A percentile compares a stretch with the other conserved stretches of the same genome.
phyloP scores from a whole-genome alignment of 1,284 basidiomycete species.

The Schizophyllum commune region DNA sequence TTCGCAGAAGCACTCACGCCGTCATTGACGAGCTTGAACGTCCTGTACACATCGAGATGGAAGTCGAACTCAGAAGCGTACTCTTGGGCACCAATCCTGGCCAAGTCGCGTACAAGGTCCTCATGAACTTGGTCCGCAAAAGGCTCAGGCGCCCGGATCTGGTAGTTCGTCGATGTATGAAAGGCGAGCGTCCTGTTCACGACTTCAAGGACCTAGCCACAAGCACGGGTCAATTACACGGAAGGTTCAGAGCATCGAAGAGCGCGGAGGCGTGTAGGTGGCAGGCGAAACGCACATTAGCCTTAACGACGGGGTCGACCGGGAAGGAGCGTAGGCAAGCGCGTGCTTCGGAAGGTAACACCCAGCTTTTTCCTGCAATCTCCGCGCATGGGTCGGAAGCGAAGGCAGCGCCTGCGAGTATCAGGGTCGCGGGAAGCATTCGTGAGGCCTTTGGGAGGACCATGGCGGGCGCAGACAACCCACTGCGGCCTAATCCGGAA shows the following conservation, averaged over 20 bases:
- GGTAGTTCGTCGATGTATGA: constrained; percentile 53
- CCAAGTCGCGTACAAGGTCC: constrained; percentile 42
- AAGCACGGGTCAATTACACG: constrained; percentile 2
- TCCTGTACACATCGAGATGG: constrained; percentile 44
- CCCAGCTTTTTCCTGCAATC: constrained; percentile 47
- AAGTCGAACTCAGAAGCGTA: constrained; percentile 47
- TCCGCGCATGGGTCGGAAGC: constrained; percentile 37
- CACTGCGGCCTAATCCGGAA: neutral
- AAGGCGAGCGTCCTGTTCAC: constrained; percentile 52
- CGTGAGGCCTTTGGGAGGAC: neutral
- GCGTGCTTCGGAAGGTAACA: constrained; percentile 39
- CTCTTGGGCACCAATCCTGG: constrained; percentile 33
- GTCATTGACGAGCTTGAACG: constrained; percentile 49
- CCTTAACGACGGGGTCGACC: constrained; percentile 34
- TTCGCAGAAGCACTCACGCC: constrained; percentile 18
- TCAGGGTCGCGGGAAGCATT: neutral
- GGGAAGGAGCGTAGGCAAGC: constrained; percentile 41
- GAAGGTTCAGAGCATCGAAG: neutral
- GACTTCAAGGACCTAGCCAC: constrained; percentile 41
- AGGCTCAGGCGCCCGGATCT: constrained; percentile 20
- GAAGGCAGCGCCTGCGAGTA: neutral
- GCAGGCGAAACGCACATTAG: constrained; percentile 30
- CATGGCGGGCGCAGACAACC: neutral
- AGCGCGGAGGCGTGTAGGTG: neutral
- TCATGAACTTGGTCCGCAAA: constrained; percentile 33